Evolutionary conservation across 805 yeast species (phyloP).

Genomic region (Kluyveromyces aestuarii): DNA sequence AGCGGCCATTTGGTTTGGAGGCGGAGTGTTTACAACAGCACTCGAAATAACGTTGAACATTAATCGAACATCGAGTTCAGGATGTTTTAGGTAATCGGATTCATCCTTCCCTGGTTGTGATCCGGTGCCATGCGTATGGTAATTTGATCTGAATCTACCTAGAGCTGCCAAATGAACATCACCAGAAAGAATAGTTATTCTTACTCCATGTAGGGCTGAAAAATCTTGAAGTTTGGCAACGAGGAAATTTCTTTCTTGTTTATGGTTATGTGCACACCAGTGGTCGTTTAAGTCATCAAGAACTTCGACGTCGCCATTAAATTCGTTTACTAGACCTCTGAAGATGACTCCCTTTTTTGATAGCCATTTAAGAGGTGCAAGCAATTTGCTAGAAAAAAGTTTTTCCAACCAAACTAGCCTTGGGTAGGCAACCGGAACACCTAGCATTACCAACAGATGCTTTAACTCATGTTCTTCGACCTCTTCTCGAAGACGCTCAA

Average conservation of each 20-base stretch:
- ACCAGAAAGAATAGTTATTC: constrained; percentile 82
- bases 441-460: constrained; percentile 76
- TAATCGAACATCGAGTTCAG: constrained; percentile 64
- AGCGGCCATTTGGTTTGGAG: constrained; percentile 78
- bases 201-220: constrained; percentile 52
- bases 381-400: constrained; percentile 49
- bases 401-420: constrained; percentile 86
- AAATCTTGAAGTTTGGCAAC: constrained; percentile 54
- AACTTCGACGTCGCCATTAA: constrained; percentile 85
- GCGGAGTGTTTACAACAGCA: constrained; percentile 89
- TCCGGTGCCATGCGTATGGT: constrained; percentile 35
- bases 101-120: constrained; percentile 31
- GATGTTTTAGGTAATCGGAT: constrained; percentile 34
- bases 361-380: constrained; percentile 55
- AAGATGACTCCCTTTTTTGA: constrained; percentile 55
- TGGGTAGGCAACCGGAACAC: constrained; percentile 94
- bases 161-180: constrained; percentile 88
- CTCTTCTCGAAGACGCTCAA: constrained; percentile 51
- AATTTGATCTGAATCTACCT: constrained; percentile 61
- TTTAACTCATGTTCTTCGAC: constrained; percentile 44
- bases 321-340: constrained; percentile 76
- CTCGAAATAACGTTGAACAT: constrained; percentile 81
- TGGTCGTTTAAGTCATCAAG: constrained; percentile 92
- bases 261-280: constrained; percentile 90
- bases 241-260: constrained; percentile 69